phyloP scores from a whole-genome alignment of 1,139 yeast genomes.

The Scheffersomyces insectosa region DNA sequence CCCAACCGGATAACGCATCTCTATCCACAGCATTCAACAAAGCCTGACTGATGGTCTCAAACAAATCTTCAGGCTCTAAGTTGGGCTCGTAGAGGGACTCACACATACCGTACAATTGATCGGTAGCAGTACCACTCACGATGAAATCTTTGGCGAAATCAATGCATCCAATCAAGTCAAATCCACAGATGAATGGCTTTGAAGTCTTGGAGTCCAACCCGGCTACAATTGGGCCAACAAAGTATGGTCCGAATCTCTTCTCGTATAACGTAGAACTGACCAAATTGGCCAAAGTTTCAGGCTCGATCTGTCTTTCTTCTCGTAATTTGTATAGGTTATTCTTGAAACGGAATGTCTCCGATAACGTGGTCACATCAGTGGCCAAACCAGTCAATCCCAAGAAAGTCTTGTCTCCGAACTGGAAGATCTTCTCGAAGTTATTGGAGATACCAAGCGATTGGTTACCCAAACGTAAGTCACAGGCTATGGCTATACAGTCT shows the following conservation, averaged over 20 bases:
- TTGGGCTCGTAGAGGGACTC: conserved; percentile 95
- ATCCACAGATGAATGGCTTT: conserved; percentile 91
- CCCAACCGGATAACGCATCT: conserved; percentile 98
- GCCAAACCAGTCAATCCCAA: conserved; percentile 95
- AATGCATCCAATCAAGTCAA: conserved; percentile 95
- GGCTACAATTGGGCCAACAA: conserved; percentile 95
- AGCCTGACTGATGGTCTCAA: conserved; percentile 95
- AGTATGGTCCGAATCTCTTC: conserved; percentile 94
- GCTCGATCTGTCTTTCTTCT: conserved; percentile 92
- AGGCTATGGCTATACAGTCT: conserved; percentile 97
- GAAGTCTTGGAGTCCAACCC: conserved; percentile 82
- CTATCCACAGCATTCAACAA: conserved; percentile 93
- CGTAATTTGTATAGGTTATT: conserved; percentile 86
- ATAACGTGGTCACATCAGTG: conserved; percentile 84
- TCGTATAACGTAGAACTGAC: conserved; percentile 90
- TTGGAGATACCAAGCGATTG: conserved; percentile 92
- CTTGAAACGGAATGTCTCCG: conserved; percentile 79
- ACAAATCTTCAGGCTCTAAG: conserved; percentile 91
- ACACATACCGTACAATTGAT: conserved; percentile 98
- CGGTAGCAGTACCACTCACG: conserved; percentile 96
- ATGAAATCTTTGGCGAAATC: conserved; percentile 94
- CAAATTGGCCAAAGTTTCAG: conserved; percentile 88
- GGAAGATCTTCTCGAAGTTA: conserved; percentile 89
- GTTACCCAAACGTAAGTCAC: conserved; percentile 90
- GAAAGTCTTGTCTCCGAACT: conserved; percentile 75